These are phyloP conservation scores for Scheffersomyces stambukii DNA, from an alignment of 1,139 yeast genomes.

Conservation along the genomic window DNA sequence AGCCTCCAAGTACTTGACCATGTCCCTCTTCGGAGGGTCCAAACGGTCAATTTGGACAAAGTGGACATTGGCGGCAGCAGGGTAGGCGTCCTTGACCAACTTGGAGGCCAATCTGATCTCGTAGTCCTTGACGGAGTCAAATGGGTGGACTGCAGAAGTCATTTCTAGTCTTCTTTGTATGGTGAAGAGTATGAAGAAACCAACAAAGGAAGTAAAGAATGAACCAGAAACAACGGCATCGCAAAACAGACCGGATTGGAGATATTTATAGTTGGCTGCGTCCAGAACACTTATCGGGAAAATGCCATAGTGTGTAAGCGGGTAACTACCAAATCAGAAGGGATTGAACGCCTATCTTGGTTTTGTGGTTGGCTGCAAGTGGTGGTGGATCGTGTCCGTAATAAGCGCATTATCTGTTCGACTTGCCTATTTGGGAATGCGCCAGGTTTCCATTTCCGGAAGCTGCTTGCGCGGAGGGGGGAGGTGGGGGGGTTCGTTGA, in stretches of 20 bases:
- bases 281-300: too few relatives aligned
- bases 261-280: too few relatives aligned
- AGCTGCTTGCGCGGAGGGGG: too few relatives aligned
- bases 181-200: not conserved
- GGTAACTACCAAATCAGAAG: not conserved
- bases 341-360: constrained; percentile 1
- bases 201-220: not conserved
- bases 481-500: too few relatives aligned
- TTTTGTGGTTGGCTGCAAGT: too few relatives aligned
- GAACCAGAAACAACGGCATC: too few relatives aligned
- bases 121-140: constrained; percentile 63
- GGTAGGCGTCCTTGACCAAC: constrained; percentile 55
- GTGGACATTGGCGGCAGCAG: constrained; percentile 50
- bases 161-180: not conserved
- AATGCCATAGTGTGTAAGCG: too few relatives aligned
- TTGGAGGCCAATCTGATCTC: constrained; percentile 65
- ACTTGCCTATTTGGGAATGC: constrained; percentile 6
- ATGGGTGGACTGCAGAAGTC: constrained; percentile 38
- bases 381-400: too few relatives aligned
- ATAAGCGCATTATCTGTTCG: constrained; percentile 5
- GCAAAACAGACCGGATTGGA: too few relatives aligned
- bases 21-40: constrained; percentile 79
- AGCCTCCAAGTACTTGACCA: constrained; percentile 66
- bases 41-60: constrained; percentile 69
- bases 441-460: too few relatives aligned